Conservation (phyloP, 192 early-diverging fungal species). For the Rhizophlyctis rosea region DNA sequence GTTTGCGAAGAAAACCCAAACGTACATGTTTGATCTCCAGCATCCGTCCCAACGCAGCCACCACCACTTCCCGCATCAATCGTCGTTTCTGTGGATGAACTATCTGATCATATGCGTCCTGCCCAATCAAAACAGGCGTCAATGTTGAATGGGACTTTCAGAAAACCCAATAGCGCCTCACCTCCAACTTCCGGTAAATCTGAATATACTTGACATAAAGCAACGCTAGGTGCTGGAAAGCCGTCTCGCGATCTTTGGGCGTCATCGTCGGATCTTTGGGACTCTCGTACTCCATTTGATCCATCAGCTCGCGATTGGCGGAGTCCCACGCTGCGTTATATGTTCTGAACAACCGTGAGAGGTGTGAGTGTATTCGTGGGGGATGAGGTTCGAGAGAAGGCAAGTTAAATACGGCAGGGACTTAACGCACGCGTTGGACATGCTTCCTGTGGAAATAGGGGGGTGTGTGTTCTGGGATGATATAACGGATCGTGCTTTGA, state of each 20-base stretch:
- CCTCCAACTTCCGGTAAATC: conserved; percentile 53
- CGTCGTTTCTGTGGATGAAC: conserved; percentile 63
- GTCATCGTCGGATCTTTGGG: conserved; percentile 45
- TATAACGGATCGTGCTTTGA: too few relatives aligned
- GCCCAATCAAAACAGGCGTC: background rate
- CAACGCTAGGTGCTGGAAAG: conserved; percentile 53
- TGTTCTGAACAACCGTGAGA: too few relatives aligned
- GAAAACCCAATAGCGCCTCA: too few relatives aligned
- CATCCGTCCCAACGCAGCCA: conserved; percentile 49
- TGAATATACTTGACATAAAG: conserved; percentile 60
- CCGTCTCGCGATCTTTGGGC: conserved; percentile 51
- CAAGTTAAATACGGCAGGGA: too few relatives aligned
- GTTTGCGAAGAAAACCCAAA: background rate
- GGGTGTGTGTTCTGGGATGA: too few relatives aligned
- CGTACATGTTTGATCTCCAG: conserved; percentile 58
- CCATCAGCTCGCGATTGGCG: conserved; percentile 40
- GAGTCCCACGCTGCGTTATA: conserved; percentile 38
- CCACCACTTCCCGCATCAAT: conserved; percentile 46
- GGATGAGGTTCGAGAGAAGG: too few relatives aligned
- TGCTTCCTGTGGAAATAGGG: too few relatives aligned
- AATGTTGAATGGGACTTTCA: background rate
- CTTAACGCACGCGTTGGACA: too few relatives aligned
- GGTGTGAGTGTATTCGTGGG: too few relatives aligned
- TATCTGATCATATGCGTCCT: conserved; percentile 57
- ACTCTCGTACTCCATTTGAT: conserved; percentile 53